Evolutionary conservation across 2,329 filamentous ascomycete genomes (phyloP), one percentile per base, ranked within the genome.

Genomic region (Calonectria leucothoes): DNA sequence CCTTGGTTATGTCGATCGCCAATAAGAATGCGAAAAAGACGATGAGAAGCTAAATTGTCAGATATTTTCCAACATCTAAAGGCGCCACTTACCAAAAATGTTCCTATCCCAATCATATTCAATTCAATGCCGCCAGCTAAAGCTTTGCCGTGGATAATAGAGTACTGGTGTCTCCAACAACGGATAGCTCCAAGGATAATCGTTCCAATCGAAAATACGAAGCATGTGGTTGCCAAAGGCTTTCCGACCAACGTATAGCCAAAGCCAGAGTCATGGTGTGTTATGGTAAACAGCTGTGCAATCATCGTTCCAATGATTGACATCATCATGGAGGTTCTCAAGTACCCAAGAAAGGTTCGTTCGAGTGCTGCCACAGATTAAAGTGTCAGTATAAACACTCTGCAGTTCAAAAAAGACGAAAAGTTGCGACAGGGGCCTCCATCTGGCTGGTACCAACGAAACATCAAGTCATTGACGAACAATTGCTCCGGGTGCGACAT

Each of bases 281-380:
- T 81, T 35, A 91, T 86, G 25, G 89, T 87, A 78, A 94, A 94
- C 10, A 95, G 88, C 80, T 95, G 93, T 0, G 93, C 91, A 33
- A 93, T 88, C 4, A 91, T 78, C 3, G 93, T 90, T 23, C 93
- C 93, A 25, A 92, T 85, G 84, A 94, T 92, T 17, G 93, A 91
- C 48, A 95, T 86, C n/a, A 90, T 88, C 45, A 94, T 84, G 0
- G 92, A 94, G 2, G 93, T 95, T 25, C 93, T 90, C 35, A 95
- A 87, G 82, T 95, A 95, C 35, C 89, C 92, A 23, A 95, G 89
- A 80, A 93, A 95, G 23, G 93, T 95, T 70, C 93, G 88, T 83
- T 95, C 93, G 69, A 95, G 89, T 45, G 94, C 93, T 95, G 57
- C 37, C 72, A 70, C 8, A 5, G 23, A 51, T 37, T 10, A 45